phyloP scores from a whole-genome alignment of 176 grass and related monocot species.

The Hyparrhenia diplandra region DNA sequence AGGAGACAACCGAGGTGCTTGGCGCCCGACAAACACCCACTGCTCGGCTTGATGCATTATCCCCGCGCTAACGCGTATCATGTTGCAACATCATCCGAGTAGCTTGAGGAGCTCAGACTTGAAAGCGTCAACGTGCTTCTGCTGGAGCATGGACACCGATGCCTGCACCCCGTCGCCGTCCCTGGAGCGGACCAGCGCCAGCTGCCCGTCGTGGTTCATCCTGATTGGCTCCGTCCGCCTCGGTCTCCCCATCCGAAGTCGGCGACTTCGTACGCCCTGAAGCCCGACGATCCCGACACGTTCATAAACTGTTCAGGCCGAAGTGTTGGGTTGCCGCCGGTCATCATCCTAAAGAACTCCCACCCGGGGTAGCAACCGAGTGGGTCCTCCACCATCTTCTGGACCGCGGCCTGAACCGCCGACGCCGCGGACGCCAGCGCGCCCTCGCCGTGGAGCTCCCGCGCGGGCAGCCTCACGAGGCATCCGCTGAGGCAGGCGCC shows the following conservation, averaged over 20 bases:
- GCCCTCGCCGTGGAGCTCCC: neutral
- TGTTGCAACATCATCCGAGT: neutral
- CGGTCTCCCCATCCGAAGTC: conserved; percentile 54
- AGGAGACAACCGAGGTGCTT: too few species aligned
- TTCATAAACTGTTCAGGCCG: neutral
- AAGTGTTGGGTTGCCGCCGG: rapidly evolving
- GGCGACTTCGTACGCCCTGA: conserved; percentile 30
- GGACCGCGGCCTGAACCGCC: conserved; percentile 28
- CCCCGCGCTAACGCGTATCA: too few species aligned
- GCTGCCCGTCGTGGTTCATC: conserved; percentile 37
- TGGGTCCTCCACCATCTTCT: neutral
- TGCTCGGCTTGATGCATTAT: too few species aligned
- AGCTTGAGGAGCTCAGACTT: neutral
- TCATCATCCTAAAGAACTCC: neutral
- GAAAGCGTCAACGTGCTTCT: conserved; percentile 22
- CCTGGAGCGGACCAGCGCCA: conserved; percentile 8
- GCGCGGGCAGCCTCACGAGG: neutral
- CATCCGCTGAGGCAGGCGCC: conserved; percentile 27
- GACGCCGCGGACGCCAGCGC: neutral
- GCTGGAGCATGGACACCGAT: neutral
- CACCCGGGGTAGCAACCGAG: neutral
- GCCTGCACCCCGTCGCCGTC: conserved; percentile 23
- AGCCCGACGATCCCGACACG: conserved; percentile 26
- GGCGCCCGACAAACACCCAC: too few species aligned
- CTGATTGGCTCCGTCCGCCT: conserved; percentile 28